Conservation (phyloP, 2,329 filamentous ascomycete species). For the Hypomyces rosellus region DNA sequence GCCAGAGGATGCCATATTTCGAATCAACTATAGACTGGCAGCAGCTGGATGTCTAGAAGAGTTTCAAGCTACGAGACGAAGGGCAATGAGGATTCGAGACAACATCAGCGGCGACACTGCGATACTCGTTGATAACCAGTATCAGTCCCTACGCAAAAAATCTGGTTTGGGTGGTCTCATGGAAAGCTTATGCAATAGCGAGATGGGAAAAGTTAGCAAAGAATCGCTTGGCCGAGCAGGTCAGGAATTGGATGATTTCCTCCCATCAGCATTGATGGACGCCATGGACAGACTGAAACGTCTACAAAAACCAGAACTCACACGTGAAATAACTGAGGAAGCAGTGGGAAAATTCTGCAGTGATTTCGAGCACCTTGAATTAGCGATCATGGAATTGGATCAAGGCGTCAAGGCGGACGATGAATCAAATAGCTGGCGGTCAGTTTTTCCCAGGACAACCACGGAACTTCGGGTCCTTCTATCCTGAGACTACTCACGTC, state of each 20-base stretch:
- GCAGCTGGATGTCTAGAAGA: conserved; percentile 49
- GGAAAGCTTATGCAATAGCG: conserved; percentile 41
- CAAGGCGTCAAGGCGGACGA: conserved; percentile 21
- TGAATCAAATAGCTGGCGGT: conserved; percentile 20
- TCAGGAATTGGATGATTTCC: conserved; percentile 78
- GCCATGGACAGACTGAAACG: conserved; percentile 73
- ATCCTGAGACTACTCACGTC: background rate
- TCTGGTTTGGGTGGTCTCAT: conserved; percentile 68
- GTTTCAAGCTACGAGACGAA: conserved; percentile 58
- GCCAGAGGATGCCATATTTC: conserved; percentile 61
- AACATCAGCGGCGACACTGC: conserved; percentile 48
- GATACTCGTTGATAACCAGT: conserved; percentile 61
- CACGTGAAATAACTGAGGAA: conserved; percentile 70
- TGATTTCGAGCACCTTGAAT: conserved; percentile 65
- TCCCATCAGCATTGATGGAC: conserved; percentile 90
- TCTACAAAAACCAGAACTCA: conserved; percentile 65
- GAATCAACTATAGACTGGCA: conserved; percentile 63
- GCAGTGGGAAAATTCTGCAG: conserved; percentile 78
- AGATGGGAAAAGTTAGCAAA: conserved; percentile 11
- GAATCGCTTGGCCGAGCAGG: conserved; percentile 57
- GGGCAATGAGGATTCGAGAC: conserved; percentile 49
- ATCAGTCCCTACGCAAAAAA: conserved; percentile 63
- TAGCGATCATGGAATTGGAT: conserved; percentile 40
- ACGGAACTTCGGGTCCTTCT: conserved; percentile 55
- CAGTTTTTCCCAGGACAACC: conserved; percentile 51